phyloP scores from a whole-genome alignment of 1,139 yeast species.

The Saccharomyces pastorianus region DNA sequence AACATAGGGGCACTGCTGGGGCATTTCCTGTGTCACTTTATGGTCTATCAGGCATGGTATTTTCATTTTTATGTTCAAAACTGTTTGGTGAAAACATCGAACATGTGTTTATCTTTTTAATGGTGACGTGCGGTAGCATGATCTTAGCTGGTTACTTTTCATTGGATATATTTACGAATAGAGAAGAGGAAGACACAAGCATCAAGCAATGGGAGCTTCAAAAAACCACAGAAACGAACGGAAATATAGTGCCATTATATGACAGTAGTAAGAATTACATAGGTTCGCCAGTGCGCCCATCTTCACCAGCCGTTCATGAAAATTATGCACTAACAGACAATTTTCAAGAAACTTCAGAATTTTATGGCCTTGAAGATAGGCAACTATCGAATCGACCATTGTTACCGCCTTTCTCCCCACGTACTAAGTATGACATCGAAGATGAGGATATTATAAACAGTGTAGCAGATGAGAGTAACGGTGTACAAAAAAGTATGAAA shows the following conservation, averaged over 20 bases:
- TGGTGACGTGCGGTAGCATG: conserved; percentile 26
- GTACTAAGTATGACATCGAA: not conserved
- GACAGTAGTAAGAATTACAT: not conserved
- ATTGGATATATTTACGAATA: conserved; percentile 13
- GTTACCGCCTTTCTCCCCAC: not conserved
- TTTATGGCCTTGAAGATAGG: not conserved
- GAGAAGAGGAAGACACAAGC: not conserved
- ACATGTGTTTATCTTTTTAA: conserved; percentile 31
- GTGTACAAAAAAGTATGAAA: not conserved
- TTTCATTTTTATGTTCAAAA: conserved; percentile 38
- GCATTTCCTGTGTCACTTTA: conserved; percentile 53
- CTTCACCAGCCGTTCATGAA: not conserved
- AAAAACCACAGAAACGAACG: not conserved
- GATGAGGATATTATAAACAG: not conserved
- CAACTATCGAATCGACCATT: not conserved
- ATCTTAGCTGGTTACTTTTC: conserved; percentile 31
- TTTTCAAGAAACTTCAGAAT: not conserved
- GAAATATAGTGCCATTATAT: not conserved
- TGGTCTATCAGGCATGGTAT: conserved; percentile 41
- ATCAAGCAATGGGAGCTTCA: not conserved
- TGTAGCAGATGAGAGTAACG: not conserved
- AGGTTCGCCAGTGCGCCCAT: not conserved
- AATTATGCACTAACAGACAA: not conserved
- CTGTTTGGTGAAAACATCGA: conserved; percentile 41
- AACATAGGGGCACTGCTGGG: conserved; percentile 62